These are phyloP conservation scores for Blepharisma japonicum DNA, from an alignment of 73 alveolate genomes.

Conservation along the genomic window DNA sequence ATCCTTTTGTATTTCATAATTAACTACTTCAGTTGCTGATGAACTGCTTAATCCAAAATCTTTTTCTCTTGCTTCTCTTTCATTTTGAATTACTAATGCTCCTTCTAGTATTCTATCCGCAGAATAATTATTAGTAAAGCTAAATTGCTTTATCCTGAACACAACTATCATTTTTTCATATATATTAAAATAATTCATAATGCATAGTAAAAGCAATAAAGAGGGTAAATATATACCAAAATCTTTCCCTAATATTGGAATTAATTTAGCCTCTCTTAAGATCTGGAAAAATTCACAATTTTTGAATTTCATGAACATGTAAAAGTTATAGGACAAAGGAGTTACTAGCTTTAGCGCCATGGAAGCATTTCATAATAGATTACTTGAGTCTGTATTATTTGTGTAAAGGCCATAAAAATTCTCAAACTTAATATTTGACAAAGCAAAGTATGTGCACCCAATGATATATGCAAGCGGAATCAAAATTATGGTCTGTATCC, in stretches of 20 bases:
- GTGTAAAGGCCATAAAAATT: slow-evolving; percentile 27
- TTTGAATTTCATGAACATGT: slow-evolving; percentile 15
- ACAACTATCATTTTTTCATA: slow-evolving; percentile 5
- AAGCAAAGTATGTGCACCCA: slow-evolving; percentile 12
- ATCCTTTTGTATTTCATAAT: too few species aligned
- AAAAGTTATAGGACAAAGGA: slow-evolving; percentile 23
- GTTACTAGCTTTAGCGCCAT: background rate
- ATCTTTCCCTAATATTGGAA: slow-evolving; percentile 7
- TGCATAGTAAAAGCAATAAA: background rate
- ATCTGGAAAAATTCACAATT: background rate
- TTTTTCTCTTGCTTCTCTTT: background rate
- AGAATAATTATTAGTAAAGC: background rate
- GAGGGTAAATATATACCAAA: background rate
- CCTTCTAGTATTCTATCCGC: slow-evolving; percentile 18
- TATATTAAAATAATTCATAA: background rate
- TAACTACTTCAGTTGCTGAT: too few species aligned
- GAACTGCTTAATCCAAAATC: background rate
- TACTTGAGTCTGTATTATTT: slow-evolving; percentile 28
- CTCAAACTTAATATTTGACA: slow-evolving; percentile 14
- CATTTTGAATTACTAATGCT: background rate
- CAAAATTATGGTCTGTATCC: background rate
- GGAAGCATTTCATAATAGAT: slow-evolving; percentile 15
- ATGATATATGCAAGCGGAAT: slow-evolving; percentile 17
- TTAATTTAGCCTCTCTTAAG: background rate
- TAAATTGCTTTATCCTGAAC: background rate